A percentile compares a stretch with the other conserved stretches of the same genome.
Evolutionary conservation across 1,284 basidiomycete genomes (phyloP).

Genomic region (Cyathus olla): DNA sequence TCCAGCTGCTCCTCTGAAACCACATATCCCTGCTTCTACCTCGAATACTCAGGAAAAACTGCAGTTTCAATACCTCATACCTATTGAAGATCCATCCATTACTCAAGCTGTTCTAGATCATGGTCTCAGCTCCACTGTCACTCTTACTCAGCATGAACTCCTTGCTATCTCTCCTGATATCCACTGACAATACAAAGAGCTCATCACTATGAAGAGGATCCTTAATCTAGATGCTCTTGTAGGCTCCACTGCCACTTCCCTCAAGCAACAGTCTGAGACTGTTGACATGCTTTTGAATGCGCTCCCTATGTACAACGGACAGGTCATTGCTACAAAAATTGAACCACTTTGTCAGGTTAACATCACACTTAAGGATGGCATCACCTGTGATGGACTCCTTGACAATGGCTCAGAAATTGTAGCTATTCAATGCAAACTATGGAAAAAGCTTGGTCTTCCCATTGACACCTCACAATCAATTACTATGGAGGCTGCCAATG

Average conservation of each 20-base stretch:
- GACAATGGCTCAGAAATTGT: constrained; percentile 13
- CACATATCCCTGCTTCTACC: no score
- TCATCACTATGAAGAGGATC: constrained; percentile 14
- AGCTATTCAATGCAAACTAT: background rate
- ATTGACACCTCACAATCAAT: constrained; percentile 1
- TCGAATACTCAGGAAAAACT: background rate
- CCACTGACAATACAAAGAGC: constrained; percentile 20
- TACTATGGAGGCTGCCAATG: constrained; percentile 7
- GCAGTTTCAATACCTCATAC: constrained; percentile 6
- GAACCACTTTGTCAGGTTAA: background rate
- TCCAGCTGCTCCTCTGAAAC: no score
- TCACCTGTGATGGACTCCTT: constrained; percentile 2
- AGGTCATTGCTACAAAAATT: background rate
- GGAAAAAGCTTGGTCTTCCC: constrained; percentile 6
- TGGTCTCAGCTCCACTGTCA: constrained; percentile 17
- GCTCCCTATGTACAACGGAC: background rate
- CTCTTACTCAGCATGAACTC: constrained; percentile 22
- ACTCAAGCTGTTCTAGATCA: constrained; percentile 10
- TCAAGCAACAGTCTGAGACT: no score
- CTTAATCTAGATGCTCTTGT: background rate
- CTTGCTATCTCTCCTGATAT: constrained; percentile 24
- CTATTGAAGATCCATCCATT: constrained; percentile 18
- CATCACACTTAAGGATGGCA: background rate
- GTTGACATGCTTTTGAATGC: background rate
- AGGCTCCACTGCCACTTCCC: background rate